These are phyloP conservation scores for Pseudogymnoascus sp. DNA, from an alignment of 2,329 filamentous ascomycete genomes.

Conservation along the genomic window DNA sequence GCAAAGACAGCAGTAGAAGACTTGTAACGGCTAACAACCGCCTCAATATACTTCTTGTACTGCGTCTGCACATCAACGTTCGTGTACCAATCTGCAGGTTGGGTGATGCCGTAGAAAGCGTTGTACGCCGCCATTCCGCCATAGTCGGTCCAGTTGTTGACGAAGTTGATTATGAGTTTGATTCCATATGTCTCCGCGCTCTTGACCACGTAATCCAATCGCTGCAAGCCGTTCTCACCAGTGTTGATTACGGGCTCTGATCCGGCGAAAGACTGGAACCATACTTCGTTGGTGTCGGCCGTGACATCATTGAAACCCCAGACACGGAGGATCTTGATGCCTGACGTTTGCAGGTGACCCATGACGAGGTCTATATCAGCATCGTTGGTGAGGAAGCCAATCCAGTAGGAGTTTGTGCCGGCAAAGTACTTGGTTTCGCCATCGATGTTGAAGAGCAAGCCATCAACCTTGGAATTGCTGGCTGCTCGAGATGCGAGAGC, in stretches of 20 bases:
- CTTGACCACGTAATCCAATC: constrained; percentile 57
- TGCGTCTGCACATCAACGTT: constrained; percentile 44
- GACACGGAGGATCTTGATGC: constrained; percentile 50
- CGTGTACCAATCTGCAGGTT: constrained; percentile 48
- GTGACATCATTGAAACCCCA: constrained; percentile 57
- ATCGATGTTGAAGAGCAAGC: constrained; percentile 33
- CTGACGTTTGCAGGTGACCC: constrained; percentile 41
- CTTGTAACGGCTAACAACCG: constrained; percentile 53
- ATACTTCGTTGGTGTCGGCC: constrained; percentile 9
- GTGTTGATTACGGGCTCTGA: constrained; percentile 54
- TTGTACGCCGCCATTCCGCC: constrained; percentile 56
- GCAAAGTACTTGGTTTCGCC: constrained; percentile 40
- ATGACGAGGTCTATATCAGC: constrained; percentile 45
- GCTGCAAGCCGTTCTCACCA: constrained; percentile 53
- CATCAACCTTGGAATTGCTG: constrained; percentile 14
- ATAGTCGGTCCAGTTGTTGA: constrained; percentile 65
- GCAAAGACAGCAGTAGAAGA: constrained; percentile 55
- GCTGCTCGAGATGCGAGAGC: background rate
- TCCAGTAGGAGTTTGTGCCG: constrained; percentile 50
- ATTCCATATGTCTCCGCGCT: constrained; percentile 52
- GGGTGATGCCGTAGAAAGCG: constrained; percentile 44
- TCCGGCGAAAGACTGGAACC: constrained; percentile 23
- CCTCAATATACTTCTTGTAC: constrained; percentile 53
- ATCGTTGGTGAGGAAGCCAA: constrained; percentile 43
- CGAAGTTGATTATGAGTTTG: constrained; percentile 58